Percentiles rank a stretch among this genome's conserved stretches.
Conservation (phyloP, 805 yeast species). For the Suhomyces xylopsoci region DNA sequence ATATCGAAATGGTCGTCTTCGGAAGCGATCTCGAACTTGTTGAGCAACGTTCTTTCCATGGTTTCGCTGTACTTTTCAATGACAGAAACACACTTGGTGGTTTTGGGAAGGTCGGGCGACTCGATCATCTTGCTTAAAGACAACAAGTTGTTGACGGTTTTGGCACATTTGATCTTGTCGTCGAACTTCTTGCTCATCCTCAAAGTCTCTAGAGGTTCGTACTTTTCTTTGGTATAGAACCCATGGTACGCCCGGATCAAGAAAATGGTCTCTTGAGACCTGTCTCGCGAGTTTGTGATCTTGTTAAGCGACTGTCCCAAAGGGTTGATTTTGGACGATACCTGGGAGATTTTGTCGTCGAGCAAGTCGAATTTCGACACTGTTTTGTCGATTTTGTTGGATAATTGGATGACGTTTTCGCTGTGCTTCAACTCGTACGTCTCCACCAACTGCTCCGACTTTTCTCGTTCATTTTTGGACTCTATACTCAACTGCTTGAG, state of each 20-base stretch:
- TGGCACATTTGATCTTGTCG: conserved; percentile 67
- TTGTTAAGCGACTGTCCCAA: conserved; percentile 65
- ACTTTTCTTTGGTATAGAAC: conserved; percentile 58
- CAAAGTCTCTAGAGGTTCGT: conserved; percentile 56
- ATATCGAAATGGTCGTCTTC: conserved; percentile 62
- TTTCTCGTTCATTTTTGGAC: conserved; percentile 47
- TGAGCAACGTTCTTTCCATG: conserved; percentile 70
- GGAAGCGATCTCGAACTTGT: conserved; percentile 71
- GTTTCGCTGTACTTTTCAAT: conserved; percentile 72
- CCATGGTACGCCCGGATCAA: conserved; percentile 74
- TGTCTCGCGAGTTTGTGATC: conserved; percentile 69
- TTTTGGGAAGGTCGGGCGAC: conserved; percentile 48
- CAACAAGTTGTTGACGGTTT: conserved; percentile 61
- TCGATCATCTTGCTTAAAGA: conserved; percentile 63
- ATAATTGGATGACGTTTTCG: conserved; percentile 56
- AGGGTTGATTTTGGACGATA: conserved; percentile 61
- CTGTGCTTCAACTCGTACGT: conserved; percentile 66
- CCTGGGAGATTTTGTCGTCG: conserved; percentile 52
- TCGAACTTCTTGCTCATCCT: conserved; percentile 45
- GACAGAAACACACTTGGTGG: conserved; percentile 31
- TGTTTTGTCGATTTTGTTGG: conserved; percentile 45
- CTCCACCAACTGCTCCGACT: conserved; percentile 56
- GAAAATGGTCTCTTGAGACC: conserved; percentile 68
- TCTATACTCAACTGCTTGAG: conserved; percentile 59
- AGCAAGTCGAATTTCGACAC: conserved; percentile 48